Percentiles rank a stretch among this genome's conserved stretches.
Evolutionary conservation across 1,284 basidiomycete genomes (phyloP).

Genomic region (Irpex sp.): DNA sequence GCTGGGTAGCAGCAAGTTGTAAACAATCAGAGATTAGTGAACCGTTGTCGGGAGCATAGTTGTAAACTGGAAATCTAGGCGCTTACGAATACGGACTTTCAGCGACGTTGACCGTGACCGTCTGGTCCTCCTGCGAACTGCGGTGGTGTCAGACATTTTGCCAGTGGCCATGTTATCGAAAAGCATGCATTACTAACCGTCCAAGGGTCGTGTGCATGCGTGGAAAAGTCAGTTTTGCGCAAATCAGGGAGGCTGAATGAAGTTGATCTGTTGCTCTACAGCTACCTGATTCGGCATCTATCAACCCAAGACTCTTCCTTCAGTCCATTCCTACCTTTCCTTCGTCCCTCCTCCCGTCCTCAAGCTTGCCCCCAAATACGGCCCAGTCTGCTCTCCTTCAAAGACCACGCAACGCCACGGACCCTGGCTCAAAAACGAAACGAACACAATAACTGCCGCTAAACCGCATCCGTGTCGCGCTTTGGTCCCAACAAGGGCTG

Average conservation of each 20-base stretch:
- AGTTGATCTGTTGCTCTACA: constrained; percentile 8
- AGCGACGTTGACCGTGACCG: no score
- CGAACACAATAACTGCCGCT: not conserved
- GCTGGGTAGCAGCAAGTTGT: no score
- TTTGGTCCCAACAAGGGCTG: not conserved
- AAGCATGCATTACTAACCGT: no score
- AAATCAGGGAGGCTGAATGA: not conserved
- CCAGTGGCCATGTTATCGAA: no score
- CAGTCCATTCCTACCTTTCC: constrained; percentile 3
- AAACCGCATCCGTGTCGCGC: not conserved
- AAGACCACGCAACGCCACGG: not conserved
- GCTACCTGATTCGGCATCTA: constrained; percentile 9
- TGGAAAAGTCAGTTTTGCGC: not conserved
- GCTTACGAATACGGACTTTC: no score
- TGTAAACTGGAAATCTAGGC: no score
- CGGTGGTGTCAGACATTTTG: no score
- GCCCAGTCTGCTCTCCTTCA: not conserved
- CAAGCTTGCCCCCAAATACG: not conserved
- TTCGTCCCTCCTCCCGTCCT: not conserved
- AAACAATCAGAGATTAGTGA: no score
- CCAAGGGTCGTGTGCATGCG: no score
- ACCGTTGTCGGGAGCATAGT: no score
- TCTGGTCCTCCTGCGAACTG: no score
- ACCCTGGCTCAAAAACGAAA: not conserved
- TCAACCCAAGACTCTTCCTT: constrained; percentile 7